Conservation (phyloP, 2,329 filamentous ascomycete genomes). For the Ophiocordyceps unilateralis region DNA sequence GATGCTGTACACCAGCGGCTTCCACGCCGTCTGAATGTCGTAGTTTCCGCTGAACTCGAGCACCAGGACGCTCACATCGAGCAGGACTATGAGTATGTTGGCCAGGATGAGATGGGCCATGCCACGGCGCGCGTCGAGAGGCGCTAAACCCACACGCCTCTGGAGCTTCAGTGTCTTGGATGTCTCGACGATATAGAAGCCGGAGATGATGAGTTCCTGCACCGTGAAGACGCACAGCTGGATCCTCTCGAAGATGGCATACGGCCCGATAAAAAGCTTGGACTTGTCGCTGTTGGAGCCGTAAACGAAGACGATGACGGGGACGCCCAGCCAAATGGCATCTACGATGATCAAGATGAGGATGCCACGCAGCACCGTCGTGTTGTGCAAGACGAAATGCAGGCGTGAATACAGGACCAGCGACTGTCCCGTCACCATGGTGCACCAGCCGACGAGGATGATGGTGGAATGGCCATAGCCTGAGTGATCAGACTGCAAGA, state of each 20-base stretch:
- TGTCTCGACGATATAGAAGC: constrained; percentile 34
- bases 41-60: constrained; percentile 15
- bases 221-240: constrained; percentile 37
- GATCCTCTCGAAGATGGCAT: constrained; percentile 32
- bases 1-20: constrained; percentile 16
- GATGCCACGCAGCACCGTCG: constrained; percentile 27
- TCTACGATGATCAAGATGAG: constrained; percentile 41
- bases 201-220: constrained; percentile 36
- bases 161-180: constrained; percentile 27
- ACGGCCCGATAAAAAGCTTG: constrained; percentile 9
- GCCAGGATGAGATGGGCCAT: constrained; percentile 18
- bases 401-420: constrained; percentile 45
- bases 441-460: constrained; percentile 14
- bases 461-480: constrained; percentile 9
- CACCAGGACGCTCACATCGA: constrained; percentile 20
- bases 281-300: constrained; percentile 22
- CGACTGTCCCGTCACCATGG: constrained; percentile 43
- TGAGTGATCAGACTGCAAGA: constrained; percentile 3
- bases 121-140: constrained; percentile 4
- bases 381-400: constrained; percentile 37
- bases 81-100: constrained; percentile 23
- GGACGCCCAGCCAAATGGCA: constrained; percentile 31
- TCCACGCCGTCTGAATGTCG: constrained; percentile 16
- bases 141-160: constrained; percentile 8
- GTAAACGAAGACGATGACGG: constrained; percentile 37